phyloP scores from a whole-genome alignment of 2,329 filamentous ascomycete genomes.

The Aureobasidium subglaciale region DNA sequence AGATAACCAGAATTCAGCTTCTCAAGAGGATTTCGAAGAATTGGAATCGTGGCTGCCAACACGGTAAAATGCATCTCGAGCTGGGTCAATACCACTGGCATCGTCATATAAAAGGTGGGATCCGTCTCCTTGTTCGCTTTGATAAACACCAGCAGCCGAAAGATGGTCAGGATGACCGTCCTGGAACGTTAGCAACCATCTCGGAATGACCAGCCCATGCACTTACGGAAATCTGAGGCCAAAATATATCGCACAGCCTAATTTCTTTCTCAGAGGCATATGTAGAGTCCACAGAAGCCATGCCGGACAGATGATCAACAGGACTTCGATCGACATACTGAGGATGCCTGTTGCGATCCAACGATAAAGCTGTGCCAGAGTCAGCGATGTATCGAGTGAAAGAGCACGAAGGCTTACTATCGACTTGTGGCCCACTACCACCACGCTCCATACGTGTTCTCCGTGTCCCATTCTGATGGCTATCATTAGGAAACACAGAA shows the following conservation, averaged over 20 bases:
- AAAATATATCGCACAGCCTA: not conserved
- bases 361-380: not conserved
- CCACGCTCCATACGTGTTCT: not conserved
- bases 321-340: not conserved
- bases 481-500: not conserved
- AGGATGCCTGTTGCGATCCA: not conserved
- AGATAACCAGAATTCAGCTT: conserved; percentile 9
- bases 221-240: conserved; percentile 6
- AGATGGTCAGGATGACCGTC: conserved; percentile 3
- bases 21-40: not conserved
- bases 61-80: conserved; percentile 9
- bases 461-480: not conserved
- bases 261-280: conserved; percentile 1
- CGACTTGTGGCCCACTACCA: not conserved
- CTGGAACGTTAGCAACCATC: not conserved
- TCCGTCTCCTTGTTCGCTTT: not conserved
- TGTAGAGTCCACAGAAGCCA: conserved; percentile 2
- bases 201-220: not conserved
- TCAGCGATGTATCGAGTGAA: not conserved
- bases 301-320: conserved; percentile 5
- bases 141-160: not conserved
- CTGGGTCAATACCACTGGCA: not conserved
- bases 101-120: conserved; percentile 1
- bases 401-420: not conserved
- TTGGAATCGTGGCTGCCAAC: conserved; percentile 3